Evolutionary conservation across 495 filamentous ascomycete genomes (phyloP).

Genomic region (Penicillium nucicola): DNA sequence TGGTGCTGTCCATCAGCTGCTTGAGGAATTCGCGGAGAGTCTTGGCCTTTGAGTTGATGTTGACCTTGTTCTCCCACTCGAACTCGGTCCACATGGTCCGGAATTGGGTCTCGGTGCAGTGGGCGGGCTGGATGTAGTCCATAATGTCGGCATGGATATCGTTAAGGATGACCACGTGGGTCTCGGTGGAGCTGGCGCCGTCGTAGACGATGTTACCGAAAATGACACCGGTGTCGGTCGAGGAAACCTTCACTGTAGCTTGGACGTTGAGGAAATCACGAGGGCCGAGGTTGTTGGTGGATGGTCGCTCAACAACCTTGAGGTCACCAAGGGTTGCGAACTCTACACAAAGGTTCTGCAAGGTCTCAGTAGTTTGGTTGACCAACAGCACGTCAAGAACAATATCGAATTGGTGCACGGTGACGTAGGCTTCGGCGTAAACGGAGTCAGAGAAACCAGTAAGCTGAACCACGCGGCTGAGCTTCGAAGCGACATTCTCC

Average conservation of each 20-base stretch:
- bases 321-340: conserved; percentile 97
- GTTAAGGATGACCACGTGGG: conserved; percentile 96
- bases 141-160: conserved; percentile 99
- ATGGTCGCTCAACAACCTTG: conserved; percentile 95
- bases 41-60: conserved; percentile 97
- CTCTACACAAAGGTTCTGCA: conserved; percentile 96
- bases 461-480: conserved; percentile 93
- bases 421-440: conserved; percentile 97
- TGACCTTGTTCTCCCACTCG: conserved; percentile 99
- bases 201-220: conserved; percentile 99
- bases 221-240: conserved; percentile 97
- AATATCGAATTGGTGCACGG: conserved; percentile 99
- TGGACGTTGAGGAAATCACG: conserved; percentile 98
- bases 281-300: conserved; percentile 89
- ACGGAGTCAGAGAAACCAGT: conserved; percentile 99
- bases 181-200: conserved; percentile 90
- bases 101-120: conserved; percentile 98
- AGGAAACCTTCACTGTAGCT: conserved; percentile 98
- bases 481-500: conserved; percentile 87
- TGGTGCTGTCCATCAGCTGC: conserved; percentile 94
- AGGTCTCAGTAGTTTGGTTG: conserved; percentile 94
- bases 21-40: conserved; percentile 87
- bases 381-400: conserved; percentile 95
- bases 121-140: conserved; percentile 98
- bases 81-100: conserved; percentile 99